Evolutionary conservation across 2,329 filamentous ascomycete species (phyloP).

Genomic region (Penicillium thymicola): DNA sequence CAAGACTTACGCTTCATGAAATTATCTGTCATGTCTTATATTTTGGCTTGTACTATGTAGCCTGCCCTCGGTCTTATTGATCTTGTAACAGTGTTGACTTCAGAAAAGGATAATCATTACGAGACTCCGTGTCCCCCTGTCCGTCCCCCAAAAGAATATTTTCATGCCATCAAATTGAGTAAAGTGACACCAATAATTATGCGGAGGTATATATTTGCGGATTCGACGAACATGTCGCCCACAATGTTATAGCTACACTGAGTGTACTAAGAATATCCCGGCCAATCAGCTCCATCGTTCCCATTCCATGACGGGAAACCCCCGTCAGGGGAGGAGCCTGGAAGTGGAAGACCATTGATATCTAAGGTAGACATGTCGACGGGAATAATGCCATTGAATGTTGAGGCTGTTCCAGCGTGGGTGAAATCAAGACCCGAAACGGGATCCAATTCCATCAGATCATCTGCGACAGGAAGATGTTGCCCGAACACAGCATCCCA

Average conservation of each 20-base stretch:
- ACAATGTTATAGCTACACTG: no score
- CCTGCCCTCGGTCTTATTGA: background rate
- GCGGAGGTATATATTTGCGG: background rate
- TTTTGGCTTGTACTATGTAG: background rate
- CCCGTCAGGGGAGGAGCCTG: background rate
- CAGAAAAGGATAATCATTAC: no score
- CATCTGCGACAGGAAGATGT: slow-evolving; percentile 44
- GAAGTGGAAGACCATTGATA: background rate
- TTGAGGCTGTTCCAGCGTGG: slow-evolving; percentile 19
- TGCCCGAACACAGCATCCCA: slow-evolving; percentile 50
- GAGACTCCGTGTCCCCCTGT: no score
- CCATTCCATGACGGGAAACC: slow-evolving; percentile 9
- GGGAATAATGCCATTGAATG: background rate
- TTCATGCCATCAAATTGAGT: no score
- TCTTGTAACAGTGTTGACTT: background rate
- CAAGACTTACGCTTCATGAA: slow-evolving; percentile 40
- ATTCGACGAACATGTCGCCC: background rate
- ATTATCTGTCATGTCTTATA: slow-evolving; percentile 24
- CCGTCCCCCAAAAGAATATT: no score
- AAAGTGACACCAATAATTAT: background rate
- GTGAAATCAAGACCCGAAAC: slow-evolving; percentile 35
- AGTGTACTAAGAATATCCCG: background rate
- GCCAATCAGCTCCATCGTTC: slow-evolving; percentile 8
- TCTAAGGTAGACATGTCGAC: background rate
- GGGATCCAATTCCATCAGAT: slow-evolving; percentile 43